Base-by-base conservation (phyloP, 257 asterid species). In the Nicotiana noctiflora region DNA sequence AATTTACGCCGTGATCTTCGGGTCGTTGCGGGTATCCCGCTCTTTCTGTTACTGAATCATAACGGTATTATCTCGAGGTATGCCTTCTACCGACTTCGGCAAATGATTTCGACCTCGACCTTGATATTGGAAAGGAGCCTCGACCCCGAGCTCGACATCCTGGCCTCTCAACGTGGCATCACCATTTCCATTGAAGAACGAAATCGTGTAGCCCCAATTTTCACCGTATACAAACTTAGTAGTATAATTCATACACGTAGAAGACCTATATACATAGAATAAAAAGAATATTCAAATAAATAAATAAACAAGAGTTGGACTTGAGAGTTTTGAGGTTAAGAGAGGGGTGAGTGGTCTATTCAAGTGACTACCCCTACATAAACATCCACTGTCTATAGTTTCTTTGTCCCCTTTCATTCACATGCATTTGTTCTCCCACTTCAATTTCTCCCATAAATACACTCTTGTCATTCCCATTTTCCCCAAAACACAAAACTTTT, bases 261-360 rank as follows among this genome's bases (percentile, higher is more conserved):
- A 44, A 12, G 74, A 31, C 49, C 6, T 64, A 27, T 27, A 27
- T 27, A 27, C 2, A 27, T 27, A 27, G 4, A 31, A 29, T 29
- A 29, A 29, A 5, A 29, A 29, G 15, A 11, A 19, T 17, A 17
- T 17, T 59, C 4, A 64, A 29, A 31, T 4, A 31, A 6, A 63
- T 2, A 62, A 25, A 62, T 4, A 4, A 34, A n/a, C 6, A 9
- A 6, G 21, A 70, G 5, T 70, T 70, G 34, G 59, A 40, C 32
- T 19, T 53, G 15, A 2, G 59, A 53, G 19, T 44, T 51, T 68
- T 70, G 34, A 40, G 77, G 57, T 9, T 12, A 44, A 4, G 9
- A 44, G 34, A 44, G 59, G 37, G 59, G 59, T 70, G 59, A 70
- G 77, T 70, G 59, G 77, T 70, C 77, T 44, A 70, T 40, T 44